These are phyloP conservation scores for Kewa caespitosa DNA, from an alignment of 179 eudicot genomes.

Conservation along the genomic window DNA sequence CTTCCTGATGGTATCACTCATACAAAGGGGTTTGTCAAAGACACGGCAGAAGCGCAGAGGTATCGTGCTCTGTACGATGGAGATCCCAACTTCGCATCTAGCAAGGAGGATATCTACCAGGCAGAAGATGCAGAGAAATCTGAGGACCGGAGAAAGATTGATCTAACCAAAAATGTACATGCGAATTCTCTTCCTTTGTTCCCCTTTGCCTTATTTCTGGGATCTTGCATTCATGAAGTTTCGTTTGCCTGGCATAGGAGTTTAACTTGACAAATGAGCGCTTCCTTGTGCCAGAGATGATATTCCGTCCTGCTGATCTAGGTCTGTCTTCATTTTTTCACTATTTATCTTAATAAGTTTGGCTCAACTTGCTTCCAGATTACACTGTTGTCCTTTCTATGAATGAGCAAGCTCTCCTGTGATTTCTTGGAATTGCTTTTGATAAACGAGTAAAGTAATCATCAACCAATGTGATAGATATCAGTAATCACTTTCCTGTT, in stretches of 20 bases:
- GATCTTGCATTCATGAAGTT: neutral
- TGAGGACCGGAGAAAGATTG: conserved; percentile 51
- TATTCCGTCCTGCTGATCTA: conserved; percentile 92
- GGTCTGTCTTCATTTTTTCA: conserved; percentile 39
- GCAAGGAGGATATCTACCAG: conserved; percentile 32
- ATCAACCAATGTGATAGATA: neutral
- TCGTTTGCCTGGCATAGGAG: conserved; percentile 51
- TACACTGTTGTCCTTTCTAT: conserved; percentile 2
- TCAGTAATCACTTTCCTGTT: neutral
- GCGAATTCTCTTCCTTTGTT: neutral
- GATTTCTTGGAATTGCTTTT: neutral
- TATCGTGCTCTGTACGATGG: conserved; percentile 47
- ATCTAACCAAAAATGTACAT: conserved; percentile 69
- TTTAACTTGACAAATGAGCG: conserved; percentile 90
- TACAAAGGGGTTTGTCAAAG: conserved; percentile 76
- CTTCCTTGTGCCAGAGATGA: conserved; percentile 99
- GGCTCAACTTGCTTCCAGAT: neutral
- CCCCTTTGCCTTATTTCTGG: neutral
- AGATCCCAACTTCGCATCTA: conserved; percentile 20
- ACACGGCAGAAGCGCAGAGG: conserved; percentile 65
- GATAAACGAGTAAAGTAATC: neutral
- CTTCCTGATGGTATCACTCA: conserved; percentile 87
- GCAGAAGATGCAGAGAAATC: conserved; percentile 36
- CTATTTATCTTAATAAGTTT: neutral
- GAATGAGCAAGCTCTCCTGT: neutral